A percentile compares a stretch with the other conserved stretches of the same genome.
Conservation (phyloP, 2,329 filamentous ascomycete species). For the Mariannaea sp. region DNA sequence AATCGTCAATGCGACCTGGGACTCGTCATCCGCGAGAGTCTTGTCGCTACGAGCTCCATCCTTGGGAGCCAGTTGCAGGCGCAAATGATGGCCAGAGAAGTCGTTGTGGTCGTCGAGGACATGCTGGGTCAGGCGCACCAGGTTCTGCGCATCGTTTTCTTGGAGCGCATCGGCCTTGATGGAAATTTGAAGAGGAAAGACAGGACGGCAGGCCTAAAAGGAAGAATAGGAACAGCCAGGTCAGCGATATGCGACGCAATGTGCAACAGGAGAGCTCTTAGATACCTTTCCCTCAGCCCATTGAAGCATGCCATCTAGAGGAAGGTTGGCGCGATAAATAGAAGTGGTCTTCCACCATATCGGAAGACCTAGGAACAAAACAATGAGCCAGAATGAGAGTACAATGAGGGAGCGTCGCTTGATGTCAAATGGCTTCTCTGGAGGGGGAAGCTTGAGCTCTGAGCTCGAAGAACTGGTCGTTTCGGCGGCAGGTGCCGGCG, state of each 20-base stretch:
- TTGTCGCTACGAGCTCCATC: slow-evolving; percentile 18
- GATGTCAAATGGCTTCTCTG: slow-evolving; percentile 73
- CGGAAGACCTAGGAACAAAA: slow-evolving; percentile 81
- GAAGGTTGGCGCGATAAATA: slow-evolving; percentile 85
- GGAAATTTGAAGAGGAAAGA: slow-evolving; percentile 83
- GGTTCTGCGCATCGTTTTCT: slow-evolving; percentile 69
- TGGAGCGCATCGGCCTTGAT: slow-evolving; percentile 72
- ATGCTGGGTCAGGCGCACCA: slow-evolving; percentile 82
- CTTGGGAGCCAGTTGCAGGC: slow-evolving; percentile 47
- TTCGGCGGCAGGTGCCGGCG: slow-evolving; percentile 21
- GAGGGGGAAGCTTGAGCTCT: slow-evolving; percentile 61
- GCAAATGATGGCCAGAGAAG: slow-evolving; percentile 82
- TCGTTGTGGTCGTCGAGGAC: slow-evolving; percentile 86
- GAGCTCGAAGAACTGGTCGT: slow-evolving; percentile 8
- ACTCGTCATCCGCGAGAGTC: slow-evolving; percentile 45
- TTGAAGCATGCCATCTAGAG: slow-evolving; percentile 81
- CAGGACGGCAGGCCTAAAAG: slow-evolving; percentile 78
- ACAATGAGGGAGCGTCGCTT: slow-evolving; percentile 76
- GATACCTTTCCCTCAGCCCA: slow-evolving; percentile 89
- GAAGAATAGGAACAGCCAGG: slow-evolving; percentile 44
- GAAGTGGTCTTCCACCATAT: slow-evolving; percentile 97
- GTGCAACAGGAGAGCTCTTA: not conserved
- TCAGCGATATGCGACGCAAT: not conserved
- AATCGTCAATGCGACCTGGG: slow-evolving; percentile 69
- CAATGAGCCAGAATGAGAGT: slow-evolving; percentile 87